Conservation (phyloP, 345 rosid species). For the Sonneratia alba region DNA sequence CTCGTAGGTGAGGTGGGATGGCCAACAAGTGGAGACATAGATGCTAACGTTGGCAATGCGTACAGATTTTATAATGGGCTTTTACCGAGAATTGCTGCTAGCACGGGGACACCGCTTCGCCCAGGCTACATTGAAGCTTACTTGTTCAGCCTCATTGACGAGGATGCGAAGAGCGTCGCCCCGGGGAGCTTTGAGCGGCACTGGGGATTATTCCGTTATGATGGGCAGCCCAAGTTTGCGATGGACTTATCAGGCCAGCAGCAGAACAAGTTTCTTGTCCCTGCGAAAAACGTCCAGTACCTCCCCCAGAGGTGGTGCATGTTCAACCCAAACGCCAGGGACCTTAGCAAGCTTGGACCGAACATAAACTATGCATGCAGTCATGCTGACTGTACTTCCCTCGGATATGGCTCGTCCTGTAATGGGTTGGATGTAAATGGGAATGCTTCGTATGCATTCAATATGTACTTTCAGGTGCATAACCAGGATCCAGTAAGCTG, state of each 20-base stretch:
- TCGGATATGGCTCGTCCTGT: slow-evolving; percentile 43
- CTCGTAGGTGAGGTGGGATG: slow-evolving; percentile 31
- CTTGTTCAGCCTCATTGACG: slow-evolving; percentile 13
- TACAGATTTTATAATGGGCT: slow-evolving; percentile 27
- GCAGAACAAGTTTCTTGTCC: slow-evolving; percentile 12
- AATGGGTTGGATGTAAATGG: slow-evolving; percentile 28
- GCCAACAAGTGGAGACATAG: slow-evolving; percentile 30
- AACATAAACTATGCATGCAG: slow-evolving; percentile 9
- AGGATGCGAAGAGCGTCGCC: slow-evolving; percentile 13
- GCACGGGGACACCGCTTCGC: slow-evolving; percentile 13
- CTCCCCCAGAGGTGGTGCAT: slow-evolving; percentile 14
- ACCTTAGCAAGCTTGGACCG: slow-evolving; percentile 9
- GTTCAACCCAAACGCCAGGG: slow-evolving; percentile 7
- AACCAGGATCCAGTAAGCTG: slow-evolving; percentile 38
- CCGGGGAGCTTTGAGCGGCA: slow-evolving; percentile 19
- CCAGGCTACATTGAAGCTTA: slow-evolving; percentile 15
- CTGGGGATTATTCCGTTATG: slow-evolving; percentile 18
- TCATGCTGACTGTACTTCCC: slow-evolving; percentile 37
- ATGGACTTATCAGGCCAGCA: slow-evolving; percentile 12
- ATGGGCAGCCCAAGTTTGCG: slow-evolving; percentile 17
- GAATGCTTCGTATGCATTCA: slow-evolving; percentile 48
- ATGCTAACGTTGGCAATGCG: slow-evolving; percentile 21
- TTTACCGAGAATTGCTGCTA: slow-evolving; percentile 3
- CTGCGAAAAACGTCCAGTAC: slow-evolving; percentile 12
- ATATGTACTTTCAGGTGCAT: slow-evolving; percentile 38